Percentiles rank a stretch among this genome's conserved stretches.
Evolutionary conservation across 1,284 basidiomycete species (phyloP).

Genomic region (Rhodotorula sp.): DNA sequence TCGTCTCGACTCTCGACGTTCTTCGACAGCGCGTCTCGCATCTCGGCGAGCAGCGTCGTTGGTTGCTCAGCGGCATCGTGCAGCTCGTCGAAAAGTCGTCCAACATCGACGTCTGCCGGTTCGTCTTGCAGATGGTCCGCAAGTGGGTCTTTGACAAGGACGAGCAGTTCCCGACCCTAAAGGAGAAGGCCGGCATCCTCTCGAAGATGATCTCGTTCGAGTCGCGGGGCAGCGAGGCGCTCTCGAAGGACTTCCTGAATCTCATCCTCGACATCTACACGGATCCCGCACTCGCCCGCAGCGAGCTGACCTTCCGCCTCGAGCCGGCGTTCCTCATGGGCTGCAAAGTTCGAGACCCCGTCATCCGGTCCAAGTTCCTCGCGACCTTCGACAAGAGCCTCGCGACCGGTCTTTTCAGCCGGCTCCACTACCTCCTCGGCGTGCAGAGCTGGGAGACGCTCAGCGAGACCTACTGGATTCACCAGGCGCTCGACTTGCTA

Average conservation of each 20-base stretch:
- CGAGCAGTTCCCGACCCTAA: slow-evolving; percentile 76
- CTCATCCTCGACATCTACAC: slow-evolving; percentile 94
- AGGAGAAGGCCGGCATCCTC: slow-evolving; percentile 88
- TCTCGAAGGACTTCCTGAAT: slow-evolving; percentile 83
- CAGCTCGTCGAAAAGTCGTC: slow-evolving; percentile 91
- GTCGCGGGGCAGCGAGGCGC: slow-evolving; percentile 61
- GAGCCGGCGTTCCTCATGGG: slow-evolving; percentile 93
- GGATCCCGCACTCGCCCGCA: slow-evolving; percentile 77
- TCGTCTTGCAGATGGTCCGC: slow-evolving; percentile 80
- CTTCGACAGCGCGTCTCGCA: slow-evolving; percentile 56
- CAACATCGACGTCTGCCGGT: slow-evolving; percentile 73
- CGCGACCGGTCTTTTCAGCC: slow-evolving; percentile 73
- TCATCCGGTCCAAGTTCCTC: slow-evolving; percentile 80
- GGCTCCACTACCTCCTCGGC: slow-evolving; percentile 86
- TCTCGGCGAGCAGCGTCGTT: slow-evolving; percentile 58
- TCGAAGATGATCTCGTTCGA: slow-evolving; percentile 91
- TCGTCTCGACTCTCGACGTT: slow-evolving; percentile 57
- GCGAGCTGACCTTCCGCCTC: slow-evolving; percentile 88
- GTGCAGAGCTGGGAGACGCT: slow-evolving; percentile 95
- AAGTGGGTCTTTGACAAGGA: slow-evolving; percentile 87
- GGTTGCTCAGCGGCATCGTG: slow-evolving; percentile 69
- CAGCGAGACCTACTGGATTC: slow-evolving; percentile 92
- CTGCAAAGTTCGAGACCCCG: slow-evolving; percentile 76
- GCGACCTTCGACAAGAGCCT: slow-evolving; percentile 88
- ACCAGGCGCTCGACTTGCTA: slow-evolving; percentile 83